Conservation (phyloP, 2,329 filamentous ascomycete genomes). For the Hymenoscyphus infarciens region DNA sequence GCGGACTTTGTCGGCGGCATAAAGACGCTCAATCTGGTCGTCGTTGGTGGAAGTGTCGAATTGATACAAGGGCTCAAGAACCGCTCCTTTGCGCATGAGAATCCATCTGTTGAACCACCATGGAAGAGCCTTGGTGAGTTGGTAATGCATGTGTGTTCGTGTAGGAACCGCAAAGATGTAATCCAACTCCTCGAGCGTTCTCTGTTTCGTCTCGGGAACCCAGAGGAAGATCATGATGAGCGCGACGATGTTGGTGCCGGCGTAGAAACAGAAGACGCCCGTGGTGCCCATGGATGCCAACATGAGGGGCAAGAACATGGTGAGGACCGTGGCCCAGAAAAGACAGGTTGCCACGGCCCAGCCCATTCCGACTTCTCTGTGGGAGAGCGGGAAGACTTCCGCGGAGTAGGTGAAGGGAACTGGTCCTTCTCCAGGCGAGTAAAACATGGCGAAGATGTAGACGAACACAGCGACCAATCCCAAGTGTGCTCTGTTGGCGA, state of each 20-base stretch:
- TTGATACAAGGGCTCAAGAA: conserved; percentile 49
- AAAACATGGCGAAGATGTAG: conserved; percentile 63
- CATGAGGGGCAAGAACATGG: conserved; percentile 45
- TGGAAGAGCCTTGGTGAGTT: conserved; percentile 30
- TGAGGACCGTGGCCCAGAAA: conserved; percentile 58
- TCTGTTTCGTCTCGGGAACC: conserved; percentile 56
- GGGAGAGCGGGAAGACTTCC: conserved; percentile 61
- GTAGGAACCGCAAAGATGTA: conserved; percentile 46
- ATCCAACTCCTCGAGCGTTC: conserved; percentile 35
- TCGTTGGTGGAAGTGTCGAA: conserved; percentile 37
- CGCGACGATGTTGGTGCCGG: conserved; percentile 52
- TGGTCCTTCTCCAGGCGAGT: conserved; percentile 61
- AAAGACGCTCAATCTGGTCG: conserved; percentile 18
- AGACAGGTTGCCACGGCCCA: conserved; percentile 60
- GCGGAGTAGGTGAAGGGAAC: conserved; percentile 61
- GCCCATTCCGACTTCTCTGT: conserved; percentile 61
- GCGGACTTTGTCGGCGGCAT: conserved; percentile 17
- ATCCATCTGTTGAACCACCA: conserved; percentile 25
- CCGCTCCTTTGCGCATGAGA: conserved; percentile 38
- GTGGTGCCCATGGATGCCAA: conserved; percentile 25
- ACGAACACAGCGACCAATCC: conserved; percentile 58
- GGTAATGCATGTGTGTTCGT: conserved; percentile 31
- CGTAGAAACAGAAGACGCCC: conserved; percentile 52
- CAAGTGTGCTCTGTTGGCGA: conserved; percentile 41
- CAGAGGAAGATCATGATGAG: conserved; percentile 54